These are phyloP conservation scores for Lentithecium fluviatile DNA, from an alignment of 495 filamentous ascomycete genomes.

Conservation along the genomic window DNA sequence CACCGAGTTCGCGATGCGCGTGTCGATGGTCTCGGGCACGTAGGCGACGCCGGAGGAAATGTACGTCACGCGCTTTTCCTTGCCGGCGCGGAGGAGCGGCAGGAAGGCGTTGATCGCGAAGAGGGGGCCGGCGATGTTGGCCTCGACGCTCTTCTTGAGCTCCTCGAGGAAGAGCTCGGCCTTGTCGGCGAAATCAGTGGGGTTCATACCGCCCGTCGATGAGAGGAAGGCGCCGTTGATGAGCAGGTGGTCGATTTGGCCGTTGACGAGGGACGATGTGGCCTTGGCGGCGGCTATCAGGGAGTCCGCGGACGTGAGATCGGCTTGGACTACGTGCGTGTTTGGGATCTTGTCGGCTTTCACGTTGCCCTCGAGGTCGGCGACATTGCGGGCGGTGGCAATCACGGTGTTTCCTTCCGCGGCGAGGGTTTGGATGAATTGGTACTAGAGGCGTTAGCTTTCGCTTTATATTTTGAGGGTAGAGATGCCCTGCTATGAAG, in stretches of 20 bases:
- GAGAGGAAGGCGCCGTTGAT: constrained; percentile 36
- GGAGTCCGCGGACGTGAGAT: constrained; percentile 28
- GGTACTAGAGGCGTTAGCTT: constrained; percentile 10
- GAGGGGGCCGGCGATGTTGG: constrained; percentile 34
- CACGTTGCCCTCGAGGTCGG: constrained; percentile 12
- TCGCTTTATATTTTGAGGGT: too few species aligned
- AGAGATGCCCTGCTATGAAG: too few species aligned
- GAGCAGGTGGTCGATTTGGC: constrained; percentile 35
- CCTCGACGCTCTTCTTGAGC: constrained; percentile 18
- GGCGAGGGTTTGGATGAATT: constrained; percentile 28
- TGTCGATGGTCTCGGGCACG: constrained; percentile 22
- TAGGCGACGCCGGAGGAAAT: constrained; percentile 36
- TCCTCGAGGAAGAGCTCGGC: constrained; percentile 24
- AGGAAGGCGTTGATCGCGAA: constrained; percentile 38
- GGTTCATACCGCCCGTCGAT: background rate
- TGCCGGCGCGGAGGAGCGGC: constrained; percentile 27
- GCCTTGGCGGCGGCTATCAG: constrained; percentile 27
- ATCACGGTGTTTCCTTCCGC: constrained; percentile 23
- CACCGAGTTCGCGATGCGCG: constrained; percentile 15
- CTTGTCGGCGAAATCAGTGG: constrained; percentile 17
- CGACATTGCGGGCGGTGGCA: constrained; percentile 17
- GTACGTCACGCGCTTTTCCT: constrained; percentile 34
- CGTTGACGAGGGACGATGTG: constrained; percentile 21
- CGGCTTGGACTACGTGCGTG: constrained; percentile 32
- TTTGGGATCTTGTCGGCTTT: constrained; percentile 30